Evolutionary conservation across 2,329 filamentous ascomycete species (phyloP), one percentile per base, ranked within the genome.

Genomic region (Fusarium verticillioides): DNA sequence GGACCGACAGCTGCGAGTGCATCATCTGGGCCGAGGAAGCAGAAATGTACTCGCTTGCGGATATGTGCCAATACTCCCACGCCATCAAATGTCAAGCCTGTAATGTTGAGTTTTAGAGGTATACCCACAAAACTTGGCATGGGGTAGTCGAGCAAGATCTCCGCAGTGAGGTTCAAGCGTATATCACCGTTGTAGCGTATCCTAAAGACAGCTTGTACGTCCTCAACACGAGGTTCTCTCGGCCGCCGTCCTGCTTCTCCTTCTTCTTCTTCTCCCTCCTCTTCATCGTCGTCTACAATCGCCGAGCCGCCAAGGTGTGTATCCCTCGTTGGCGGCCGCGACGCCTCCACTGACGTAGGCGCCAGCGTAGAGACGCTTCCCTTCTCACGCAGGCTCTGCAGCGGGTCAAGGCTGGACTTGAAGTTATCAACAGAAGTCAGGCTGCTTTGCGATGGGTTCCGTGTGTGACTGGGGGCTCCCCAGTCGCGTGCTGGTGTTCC

Each of bases 91-190:
- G 93, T 95, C 68, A 99, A 84, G 0, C 96, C 96, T 2, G 96
- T 98, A 75, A 99, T 97, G 81, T 96, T 97, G 32, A 99, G 87
- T 81, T 96, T 96, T 52, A 99, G 88, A 3, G 96, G 96, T 69
- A 99, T 96, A 18, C 95, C 95, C 5, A 98, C 96, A 79, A 99
- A 99, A 84, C 94, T 97, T 44, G 95, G 95, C 94, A 98, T 98
- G 2, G 96, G 96, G 81, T 99, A 99, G 83, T 99, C 96, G 39
- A 99, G 91, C 37, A 98, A 86, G 46, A 99, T 97, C 83, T 98
- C 95, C 2, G 96, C 95, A 30, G 96, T 98, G 56, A 99, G 87
- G 69, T 95, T 94, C 64, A 99, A 88, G 74, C 92, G 91, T 66
- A 99, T 88, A 79, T 98, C 93, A 37, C 96, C 96, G 5, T 92